Evolutionary conservation across 2,329 filamentous ascomycete genomes (phyloP).

Genomic region (Microsporum ferrugineum): DNA sequence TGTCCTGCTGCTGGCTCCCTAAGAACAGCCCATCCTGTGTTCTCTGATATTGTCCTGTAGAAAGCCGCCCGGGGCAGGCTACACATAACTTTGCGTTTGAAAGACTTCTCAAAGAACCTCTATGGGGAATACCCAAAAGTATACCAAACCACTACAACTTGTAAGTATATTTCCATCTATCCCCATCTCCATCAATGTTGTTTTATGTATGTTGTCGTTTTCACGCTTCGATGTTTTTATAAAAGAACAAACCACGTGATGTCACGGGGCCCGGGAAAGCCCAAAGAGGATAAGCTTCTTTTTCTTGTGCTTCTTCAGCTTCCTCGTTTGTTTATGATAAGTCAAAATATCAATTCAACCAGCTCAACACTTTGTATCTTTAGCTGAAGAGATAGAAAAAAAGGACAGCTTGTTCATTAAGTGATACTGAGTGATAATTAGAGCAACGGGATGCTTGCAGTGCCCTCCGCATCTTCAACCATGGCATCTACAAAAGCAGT

Average conservation of each 20-base stretch:
- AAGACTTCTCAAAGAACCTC: too few species aligned
- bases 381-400: neutral
- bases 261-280: neutral
- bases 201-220: too few species aligned
- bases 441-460: neutral
- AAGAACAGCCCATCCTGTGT: neutral
- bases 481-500: conserved; percentile 74
- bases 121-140: too few species aligned
- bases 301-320: neutral
- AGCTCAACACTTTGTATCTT: neutral
- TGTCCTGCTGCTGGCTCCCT: neutral
- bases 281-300: neutral
- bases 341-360: neutral
- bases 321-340: neutral
- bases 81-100: neutral
- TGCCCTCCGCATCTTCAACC: conserved; percentile 15
- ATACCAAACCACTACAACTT: too few species aligned
- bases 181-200: neutral
- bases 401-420: neutral
- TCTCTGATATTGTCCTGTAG: neutral
- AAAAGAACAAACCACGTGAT: neutral
- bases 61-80: neutral
- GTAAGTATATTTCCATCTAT: neutral
- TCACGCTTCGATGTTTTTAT: too few species aligned
- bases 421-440: neutral